phyloP scores from a whole-genome alignment of 2,329 filamentous ascomycete genomes.

The Verticillium tricorpus region DNA sequence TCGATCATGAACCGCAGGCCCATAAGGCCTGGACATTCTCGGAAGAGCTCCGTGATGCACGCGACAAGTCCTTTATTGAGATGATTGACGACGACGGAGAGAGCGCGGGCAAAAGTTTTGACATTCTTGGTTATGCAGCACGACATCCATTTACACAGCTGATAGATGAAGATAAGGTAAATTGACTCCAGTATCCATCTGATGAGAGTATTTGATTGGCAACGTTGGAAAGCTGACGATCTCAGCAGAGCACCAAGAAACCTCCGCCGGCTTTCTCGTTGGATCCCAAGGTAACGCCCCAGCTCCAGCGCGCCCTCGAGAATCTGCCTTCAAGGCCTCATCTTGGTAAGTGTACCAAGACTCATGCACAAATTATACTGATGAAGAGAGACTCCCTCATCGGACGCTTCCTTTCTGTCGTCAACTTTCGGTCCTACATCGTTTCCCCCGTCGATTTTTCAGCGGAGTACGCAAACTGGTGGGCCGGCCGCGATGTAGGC shows the following conservation, averaged over 20 bases:
- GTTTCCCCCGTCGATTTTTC: constrained; percentile 29
- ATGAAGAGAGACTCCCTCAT: constrained; percentile 25
- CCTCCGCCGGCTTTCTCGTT: too few relatives aligned
- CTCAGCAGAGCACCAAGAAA: too few relatives aligned
- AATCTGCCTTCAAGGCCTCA: constrained; percentile 18
- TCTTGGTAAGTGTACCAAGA: background rate
- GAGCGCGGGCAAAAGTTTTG: constrained; percentile 9
- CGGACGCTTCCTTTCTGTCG: constrained; percentile 30
- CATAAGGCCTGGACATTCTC: constrained; percentile 10
- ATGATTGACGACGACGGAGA: constrained; percentile 15
- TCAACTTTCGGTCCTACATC: constrained; percentile 35
- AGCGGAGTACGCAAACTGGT: constrained; percentile 31
- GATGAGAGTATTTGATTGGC: too few relatives aligned
- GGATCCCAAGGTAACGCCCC: constrained; percentile 14
- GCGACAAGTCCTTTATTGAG: constrained; percentile 4
- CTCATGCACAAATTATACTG: background rate
- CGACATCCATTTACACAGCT: too few relatives aligned
- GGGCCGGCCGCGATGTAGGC: constrained; percentile 16
- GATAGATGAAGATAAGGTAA: too few relatives aligned
- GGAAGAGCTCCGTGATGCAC: constrained; percentile 5
- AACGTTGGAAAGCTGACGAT: too few relatives aligned
- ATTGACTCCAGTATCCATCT: too few relatives aligned
- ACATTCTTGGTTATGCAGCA: too few relatives aligned
- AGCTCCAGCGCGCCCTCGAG: constrained; percentile 24
- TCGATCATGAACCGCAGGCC: constrained; percentile 16